A percentile compares a stretch with the other conserved stretches of the same genome.
Conservation (phyloP, 306 rosid species). For the Cyamopsis tetragonoloba region DNA sequence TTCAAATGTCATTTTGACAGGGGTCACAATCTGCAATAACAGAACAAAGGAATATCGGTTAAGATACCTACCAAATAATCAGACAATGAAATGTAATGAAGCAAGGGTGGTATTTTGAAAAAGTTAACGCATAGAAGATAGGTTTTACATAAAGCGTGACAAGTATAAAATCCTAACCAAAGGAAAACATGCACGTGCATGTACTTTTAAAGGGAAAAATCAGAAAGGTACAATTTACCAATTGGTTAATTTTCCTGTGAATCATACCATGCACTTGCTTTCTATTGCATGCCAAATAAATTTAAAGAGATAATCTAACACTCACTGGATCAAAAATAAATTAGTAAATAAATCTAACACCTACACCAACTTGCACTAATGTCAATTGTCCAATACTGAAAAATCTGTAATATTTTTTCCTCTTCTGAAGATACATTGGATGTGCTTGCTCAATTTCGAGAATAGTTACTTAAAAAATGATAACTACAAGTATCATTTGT, state of each 20-base stretch:
- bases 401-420: background rate
- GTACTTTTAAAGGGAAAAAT: background rate
- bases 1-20: conserved; percentile 86
- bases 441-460: background rate
- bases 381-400: background rate
- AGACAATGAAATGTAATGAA: conserved; percentile 1
- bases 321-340: no score
- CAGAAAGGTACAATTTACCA: background rate
- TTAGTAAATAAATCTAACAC: background rate
- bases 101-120: background rate
- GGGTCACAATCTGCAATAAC: conserved; percentile 71
- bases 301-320: background rate
- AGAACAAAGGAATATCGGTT: conserved; percentile 15
- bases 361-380: background rate
- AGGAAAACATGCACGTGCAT: background rate
- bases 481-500: background rate
- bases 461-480: background rate
- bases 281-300: background rate
- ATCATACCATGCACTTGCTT: background rate
- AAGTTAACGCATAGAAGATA: background rate
- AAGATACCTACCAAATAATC: background rate
- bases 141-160: background rate
- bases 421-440: background rate
- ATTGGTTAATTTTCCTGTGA: background rate
- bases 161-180: background rate